Base-by-base conservation (phyloP, 1,284 basidiomycete species). In the Ustilago vetiveriae region DNA sequence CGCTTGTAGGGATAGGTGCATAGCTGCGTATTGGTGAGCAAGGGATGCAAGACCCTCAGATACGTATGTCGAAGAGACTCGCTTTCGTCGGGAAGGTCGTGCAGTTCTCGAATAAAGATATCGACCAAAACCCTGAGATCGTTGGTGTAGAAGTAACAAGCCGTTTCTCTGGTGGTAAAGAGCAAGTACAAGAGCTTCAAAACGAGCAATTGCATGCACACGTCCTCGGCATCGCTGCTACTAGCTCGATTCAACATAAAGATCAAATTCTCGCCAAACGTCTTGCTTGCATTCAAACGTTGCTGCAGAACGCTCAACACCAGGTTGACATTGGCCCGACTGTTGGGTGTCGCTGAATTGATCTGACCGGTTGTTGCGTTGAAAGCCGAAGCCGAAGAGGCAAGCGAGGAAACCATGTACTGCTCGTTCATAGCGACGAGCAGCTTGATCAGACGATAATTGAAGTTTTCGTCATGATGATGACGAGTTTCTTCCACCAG, bases 121-220 rank as follows among this genome's bases (percentile, higher is more conserved):
- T 98, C 95, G 10, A 98, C 92, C 10, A 99, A 85, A 2, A 99
- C 95, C 67, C 92, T 88, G 24, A 99, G 86, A 78, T 99, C 95
- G 81, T 98, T 99, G 11, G 94, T 97, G 84, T 97, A 99, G 78
- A 99, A 98, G 82, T 92, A 98, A 82, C 97, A 94, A 11, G 91
- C 89, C 11, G 94, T 95, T 23, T 91, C 92, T 56, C 90, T 89
- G 0, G 92, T 96, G 16, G 93, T 95, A 83, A 98, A 98, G 6
- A 99, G 86, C 2, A 97, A 87, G 80, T 96, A 98, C 3, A 99
- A 86, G 42, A 98, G 87, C 83, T 99, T 99, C 74, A 99, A 86
- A 47, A 98, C 90, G 39, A 98, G 86, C 11, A 98, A 84, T 76
- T 97, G 94, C 88, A 96, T 92, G 84, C 93, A 97, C 19, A 93